phyloP scores from a whole-genome alignment of 2,329 filamentous ascomycete species.

The Fusarium secorum region DNA sequence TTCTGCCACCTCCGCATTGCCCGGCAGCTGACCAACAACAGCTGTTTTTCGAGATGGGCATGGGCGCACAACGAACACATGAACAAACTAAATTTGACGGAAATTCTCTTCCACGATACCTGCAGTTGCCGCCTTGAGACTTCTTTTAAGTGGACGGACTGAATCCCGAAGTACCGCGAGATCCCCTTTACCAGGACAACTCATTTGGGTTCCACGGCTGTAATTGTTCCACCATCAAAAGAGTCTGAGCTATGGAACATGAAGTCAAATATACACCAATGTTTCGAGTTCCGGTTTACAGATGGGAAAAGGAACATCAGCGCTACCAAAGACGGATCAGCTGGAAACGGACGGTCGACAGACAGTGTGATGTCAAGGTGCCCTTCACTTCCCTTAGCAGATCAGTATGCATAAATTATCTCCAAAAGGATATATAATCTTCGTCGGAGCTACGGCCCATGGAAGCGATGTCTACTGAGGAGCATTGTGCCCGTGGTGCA shows the following conservation, averaged over 20 bases:
- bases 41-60: slow-evolving; percentile 1
- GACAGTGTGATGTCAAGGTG: background rate
- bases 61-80: slow-evolving; percentile 22
- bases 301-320: background rate
- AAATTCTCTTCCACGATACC: slow-evolving; percentile 1
- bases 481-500: background rate
- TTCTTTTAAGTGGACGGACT: slow-evolving; percentile 23
- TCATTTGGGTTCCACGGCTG: background rate
- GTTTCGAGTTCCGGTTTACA: background rate
- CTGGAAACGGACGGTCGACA: background rate
- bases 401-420: background rate
- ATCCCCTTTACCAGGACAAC: background rate
- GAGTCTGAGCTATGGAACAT: background rate
- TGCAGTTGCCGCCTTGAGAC: background rate
- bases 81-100: slow-evolving; percentile 15
- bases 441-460: slow-evolving; percentile 4
- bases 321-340: background rate
- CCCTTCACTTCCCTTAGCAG: background rate
- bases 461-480: background rate
- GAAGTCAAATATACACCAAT: background rate
- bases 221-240: background rate
- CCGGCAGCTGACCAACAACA: slow-evolving; percentile 18
- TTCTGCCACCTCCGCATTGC: slow-evolving; percentile 14
- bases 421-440: background rate
- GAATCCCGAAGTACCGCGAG: slow-evolving; percentile 32